A percentile compares a stretch with the other conserved stretches of the same genome.
phyloP scores from a whole-genome alignment of 345 rosid species.

The Adansonia digitata region DNA sequence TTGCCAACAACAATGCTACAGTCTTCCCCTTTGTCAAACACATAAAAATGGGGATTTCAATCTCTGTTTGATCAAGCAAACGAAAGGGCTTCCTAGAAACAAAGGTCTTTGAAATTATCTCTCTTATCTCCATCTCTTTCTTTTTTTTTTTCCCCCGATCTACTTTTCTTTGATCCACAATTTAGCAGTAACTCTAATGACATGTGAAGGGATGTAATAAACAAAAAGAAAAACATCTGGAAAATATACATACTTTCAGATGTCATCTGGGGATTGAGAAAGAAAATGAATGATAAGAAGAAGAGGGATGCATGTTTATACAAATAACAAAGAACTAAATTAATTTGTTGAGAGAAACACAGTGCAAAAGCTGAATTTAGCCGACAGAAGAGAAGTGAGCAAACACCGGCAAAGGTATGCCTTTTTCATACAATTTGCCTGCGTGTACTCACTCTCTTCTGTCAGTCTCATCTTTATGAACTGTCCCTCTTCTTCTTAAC shows the following conservation, averaged over 20 bases:
- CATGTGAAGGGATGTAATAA: too few relatives aligned
- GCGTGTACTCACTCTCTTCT: slow-evolving; percentile 86
- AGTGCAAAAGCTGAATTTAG: slow-evolving; percentile 1
- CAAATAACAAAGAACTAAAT: not conserved
- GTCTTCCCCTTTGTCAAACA: too few relatives aligned
- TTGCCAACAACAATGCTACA: too few relatives aligned
- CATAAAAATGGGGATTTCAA: not conserved
- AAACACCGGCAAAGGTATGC: slow-evolving; percentile 47
- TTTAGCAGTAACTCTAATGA: not conserved
- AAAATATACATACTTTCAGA: not conserved
- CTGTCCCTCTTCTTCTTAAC: not conserved
- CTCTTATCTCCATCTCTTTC: not conserved
- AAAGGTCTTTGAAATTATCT: not conserved
- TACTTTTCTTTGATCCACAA: too few relatives aligned
- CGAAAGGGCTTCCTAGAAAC: not conserved
- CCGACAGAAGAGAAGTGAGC: slow-evolving; percentile 62
- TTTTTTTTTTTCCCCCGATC: too few relatives aligned
- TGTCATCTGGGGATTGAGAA: not conserved
- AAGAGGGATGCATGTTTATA: not conserved
- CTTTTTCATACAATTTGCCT: slow-evolving; percentile 39
- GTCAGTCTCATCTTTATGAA: slow-evolving; percentile 36
- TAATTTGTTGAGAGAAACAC: slow-evolving; percentile 4
- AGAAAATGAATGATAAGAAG: not conserved
- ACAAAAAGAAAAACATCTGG: too few relatives aligned
- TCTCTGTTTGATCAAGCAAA: not conserved